Percentiles rank a stretch among this genome's conserved stretches.
Conservation (phyloP, 805 yeast genomes). For the Teunomyces barrocoloradensis region DNA sequence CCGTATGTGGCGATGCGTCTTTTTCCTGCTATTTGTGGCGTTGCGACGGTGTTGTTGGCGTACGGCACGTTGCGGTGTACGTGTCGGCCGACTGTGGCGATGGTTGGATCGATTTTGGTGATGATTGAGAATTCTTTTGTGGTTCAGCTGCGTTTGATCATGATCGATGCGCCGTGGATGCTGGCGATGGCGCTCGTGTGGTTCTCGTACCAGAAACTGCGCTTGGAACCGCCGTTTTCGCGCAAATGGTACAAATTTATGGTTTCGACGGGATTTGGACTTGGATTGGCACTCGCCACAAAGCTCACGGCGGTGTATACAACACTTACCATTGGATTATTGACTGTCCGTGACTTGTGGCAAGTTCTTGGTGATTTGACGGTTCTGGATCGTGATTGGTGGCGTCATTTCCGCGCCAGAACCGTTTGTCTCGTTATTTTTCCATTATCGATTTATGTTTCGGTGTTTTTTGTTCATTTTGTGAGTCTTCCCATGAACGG, state of each 20-base stretch:
- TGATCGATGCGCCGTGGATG: constrained; percentile 44
- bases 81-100: constrained; percentile 49
- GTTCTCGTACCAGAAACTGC: constrained; percentile 50
- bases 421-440: constrained; percentile 43
- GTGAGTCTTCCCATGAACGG: constrained; percentile 46
- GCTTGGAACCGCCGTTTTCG: constrained; percentile 44
- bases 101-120: constrained; percentile 50
- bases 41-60: constrained; percentile 48
- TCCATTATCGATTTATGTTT: constrained; percentile 59
- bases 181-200: constrained; percentile 47
- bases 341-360: constrained; percentile 61
- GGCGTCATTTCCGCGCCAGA: constrained; percentile 41
- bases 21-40: constrained; percentile 56
- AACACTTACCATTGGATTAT: constrained; percentile 56
- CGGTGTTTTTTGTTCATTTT: constrained; percentile 59
- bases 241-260: constrained; percentile 53
- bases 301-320: constrained; percentile 74
- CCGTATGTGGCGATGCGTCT: constrained; percentile 57
- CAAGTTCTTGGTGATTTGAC: constrained; percentile 62
- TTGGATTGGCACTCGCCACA: constrained; percentile 59
- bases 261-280: constrained; percentile 44
- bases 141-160: constrained; percentile 53
- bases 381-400: constrained; percentile 36
- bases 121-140: constrained; percentile 64
- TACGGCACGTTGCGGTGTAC: constrained; percentile 55